Percentiles rank a stretch among this genome's conserved stretches.
Evolutionary conservation across 495 filamentous ascomycete species (phyloP).

Genomic region (Letharia columbiana): DNA sequence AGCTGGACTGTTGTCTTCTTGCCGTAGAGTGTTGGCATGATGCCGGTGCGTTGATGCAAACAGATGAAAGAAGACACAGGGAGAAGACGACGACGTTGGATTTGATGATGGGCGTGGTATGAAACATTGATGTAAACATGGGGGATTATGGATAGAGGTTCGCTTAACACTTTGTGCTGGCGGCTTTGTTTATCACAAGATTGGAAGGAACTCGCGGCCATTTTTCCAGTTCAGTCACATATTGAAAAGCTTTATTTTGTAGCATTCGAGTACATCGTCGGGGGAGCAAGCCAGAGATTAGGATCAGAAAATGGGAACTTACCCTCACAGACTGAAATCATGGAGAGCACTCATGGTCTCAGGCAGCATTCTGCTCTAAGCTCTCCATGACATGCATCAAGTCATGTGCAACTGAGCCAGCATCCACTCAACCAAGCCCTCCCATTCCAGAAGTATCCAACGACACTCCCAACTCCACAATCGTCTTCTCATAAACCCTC

Average conservation of each 20-base stretch:
- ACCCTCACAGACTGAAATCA: not conserved
- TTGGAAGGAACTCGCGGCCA: not conserved
- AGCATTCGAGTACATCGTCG: not conserved
- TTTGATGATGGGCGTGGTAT: not conserved
- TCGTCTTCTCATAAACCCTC: conserved; percentile 67
- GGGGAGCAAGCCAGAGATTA: not conserved
- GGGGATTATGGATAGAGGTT: not conserved
- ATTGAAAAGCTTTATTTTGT: not conserved
- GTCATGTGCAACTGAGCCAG: not conserved
- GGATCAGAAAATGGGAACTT: not conserved
- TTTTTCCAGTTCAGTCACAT: not conserved
- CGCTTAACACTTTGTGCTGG: not conserved
- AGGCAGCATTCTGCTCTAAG: not conserved
- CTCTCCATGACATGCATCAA: not conserved
- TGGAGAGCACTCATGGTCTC: not conserved
- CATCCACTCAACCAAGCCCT: not conserved
- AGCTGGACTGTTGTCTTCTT: conserved; percentile 22
- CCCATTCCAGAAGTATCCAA: conserved; percentile 15
- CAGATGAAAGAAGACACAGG: not conserved
- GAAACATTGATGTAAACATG: not conserved
- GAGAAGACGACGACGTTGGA: not conserved
- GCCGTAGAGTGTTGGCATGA: conserved; percentile 28
- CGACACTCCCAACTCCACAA: conserved; percentile 32
- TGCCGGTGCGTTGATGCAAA: not conserved
- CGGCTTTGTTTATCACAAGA: not conserved